phyloP scores from a whole-genome alignment of 805 yeast genomes.

The Lachancea sp. region DNA sequence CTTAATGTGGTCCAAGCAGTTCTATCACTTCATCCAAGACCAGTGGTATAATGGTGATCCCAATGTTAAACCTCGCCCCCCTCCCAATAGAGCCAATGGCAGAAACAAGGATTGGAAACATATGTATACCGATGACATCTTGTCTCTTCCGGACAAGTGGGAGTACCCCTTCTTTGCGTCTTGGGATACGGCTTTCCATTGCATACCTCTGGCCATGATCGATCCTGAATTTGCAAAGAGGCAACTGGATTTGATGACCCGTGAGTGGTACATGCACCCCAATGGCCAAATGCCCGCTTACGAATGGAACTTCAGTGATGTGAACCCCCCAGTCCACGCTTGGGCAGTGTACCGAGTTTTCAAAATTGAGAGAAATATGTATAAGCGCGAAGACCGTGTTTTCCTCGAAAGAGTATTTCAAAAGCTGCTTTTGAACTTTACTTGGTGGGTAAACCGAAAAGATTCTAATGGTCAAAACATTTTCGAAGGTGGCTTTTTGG shows the following conservation, averaged over 20 bases:
- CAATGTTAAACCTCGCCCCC: constrained; percentile 64
- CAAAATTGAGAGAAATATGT: constrained; percentile 80
- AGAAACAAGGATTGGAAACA: constrained; percentile 87
- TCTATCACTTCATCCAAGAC: constrained; percentile 76
- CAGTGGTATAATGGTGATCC: constrained; percentile 90
- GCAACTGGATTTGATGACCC: constrained; percentile 75
- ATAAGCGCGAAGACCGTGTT: constrained; percentile 71
- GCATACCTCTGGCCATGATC: constrained; percentile 86
- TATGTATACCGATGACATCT: constrained; percentile 76
- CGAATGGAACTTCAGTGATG: constrained; percentile 93
- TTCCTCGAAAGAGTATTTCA: constrained; percentile 92
- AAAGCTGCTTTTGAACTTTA: constrained; percentile 77
- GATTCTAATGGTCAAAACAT: constrained; percentile 82
- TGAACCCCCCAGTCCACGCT: constrained; percentile 97
- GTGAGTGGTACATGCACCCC: constrained; percentile 98
- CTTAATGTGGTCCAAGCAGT: constrained; percentile 87
- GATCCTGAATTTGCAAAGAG: constrained; percentile 89
- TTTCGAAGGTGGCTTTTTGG: constrained; percentile 91
- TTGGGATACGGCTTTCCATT: constrained; percentile 96
- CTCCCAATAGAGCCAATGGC: constrained; percentile 75
- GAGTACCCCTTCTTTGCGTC: constrained; percentile 95
- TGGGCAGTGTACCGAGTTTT: constrained; percentile 88
- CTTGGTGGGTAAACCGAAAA: constrained; percentile 97
- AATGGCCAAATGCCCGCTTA: constrained; percentile 97
- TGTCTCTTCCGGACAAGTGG: constrained; percentile 92